Evolutionary conservation across 192 early-diverging fungal genomes (phyloP).

Genomic region (Entrophospora sp.): DNA sequence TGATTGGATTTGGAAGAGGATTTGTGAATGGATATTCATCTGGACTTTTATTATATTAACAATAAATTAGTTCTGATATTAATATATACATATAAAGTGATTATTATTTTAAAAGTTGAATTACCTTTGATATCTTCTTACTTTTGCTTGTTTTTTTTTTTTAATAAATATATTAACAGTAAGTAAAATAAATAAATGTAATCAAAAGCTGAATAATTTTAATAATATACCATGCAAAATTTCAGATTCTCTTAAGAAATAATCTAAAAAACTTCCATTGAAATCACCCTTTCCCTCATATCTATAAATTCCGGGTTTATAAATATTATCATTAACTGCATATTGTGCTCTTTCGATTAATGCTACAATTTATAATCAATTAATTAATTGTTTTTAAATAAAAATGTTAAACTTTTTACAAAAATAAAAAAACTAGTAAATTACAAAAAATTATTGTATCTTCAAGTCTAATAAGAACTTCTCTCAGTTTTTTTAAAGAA

Average conservation of each 20-base stretch:
- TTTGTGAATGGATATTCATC: slow-evolving; percentile 93
- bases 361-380: slow-evolving; percentile 39
- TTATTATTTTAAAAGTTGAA: neutral
- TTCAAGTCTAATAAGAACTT: slow-evolving; percentile 85
- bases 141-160: slow-evolving; percentile 42
- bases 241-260: slow-evolving; percentile 87
- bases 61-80: neutral
- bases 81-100: neutral
- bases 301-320: slow-evolving; percentile 57
- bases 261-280: slow-evolving; percentile 76
- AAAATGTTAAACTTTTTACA: neutral
- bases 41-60: slow-evolving; percentile 43
- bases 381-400: neutral
- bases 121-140: slow-evolving; percentile 65
- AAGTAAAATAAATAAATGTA: no score
- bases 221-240: slow-evolving; percentile 71
- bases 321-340: slow-evolving; percentile 72
- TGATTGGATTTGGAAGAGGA: slow-evolving; percentile 73
- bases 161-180: neutral
- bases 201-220: no score
- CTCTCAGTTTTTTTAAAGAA: slow-evolving; percentile 40
- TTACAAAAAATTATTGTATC: slow-evolving; percentile 90
- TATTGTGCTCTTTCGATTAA: slow-evolving; percentile 94
- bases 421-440: no score
- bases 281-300: slow-evolving; percentile 52